Conservation (phyloP, 768 basidiomycete genomes). For the Collybiopsis luxurians region DNA sequence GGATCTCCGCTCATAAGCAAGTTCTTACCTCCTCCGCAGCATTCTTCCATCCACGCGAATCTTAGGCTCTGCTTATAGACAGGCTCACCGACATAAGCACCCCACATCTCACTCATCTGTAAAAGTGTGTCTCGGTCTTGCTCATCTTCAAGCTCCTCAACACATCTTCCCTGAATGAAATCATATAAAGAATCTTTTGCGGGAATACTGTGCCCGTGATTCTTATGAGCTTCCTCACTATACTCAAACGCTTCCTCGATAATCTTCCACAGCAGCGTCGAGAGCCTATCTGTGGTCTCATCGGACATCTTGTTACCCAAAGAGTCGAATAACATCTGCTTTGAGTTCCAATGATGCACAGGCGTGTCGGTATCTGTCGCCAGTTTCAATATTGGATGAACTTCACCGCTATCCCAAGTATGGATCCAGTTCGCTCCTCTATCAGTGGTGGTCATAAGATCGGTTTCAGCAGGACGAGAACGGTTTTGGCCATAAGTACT, state of each 20-base stretch:
- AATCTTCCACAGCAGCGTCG: conserved; percentile 16
- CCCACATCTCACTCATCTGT: conserved; percentile 20
- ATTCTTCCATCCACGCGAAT: conserved; percentile 21
- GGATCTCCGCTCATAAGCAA: neutral
- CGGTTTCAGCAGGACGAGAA: neutral
- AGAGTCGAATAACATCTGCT: conserved; percentile 14
- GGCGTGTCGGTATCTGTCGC: conserved; percentile 15
- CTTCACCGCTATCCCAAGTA: conserved; percentile 16
- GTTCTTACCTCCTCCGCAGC: conserved; percentile 17
- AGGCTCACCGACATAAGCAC: conserved; percentile 18
- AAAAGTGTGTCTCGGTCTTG: conserved; percentile 13
- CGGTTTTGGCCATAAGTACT: no score
- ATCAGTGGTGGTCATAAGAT: neutral
- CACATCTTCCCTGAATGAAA: conserved; percentile 14
- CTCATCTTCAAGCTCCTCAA: conserved; percentile 8
- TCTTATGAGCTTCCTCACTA: conserved; percentile 12
- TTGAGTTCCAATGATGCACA: conserved; percentile 17
- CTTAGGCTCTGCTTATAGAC: conserved; percentile 18
- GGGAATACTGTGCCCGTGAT: conserved; percentile 13
- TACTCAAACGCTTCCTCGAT: conserved; percentile 17
- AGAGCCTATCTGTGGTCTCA: conserved; percentile 12
- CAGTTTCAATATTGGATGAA: conserved; percentile 17
- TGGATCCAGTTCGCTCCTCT: conserved; percentile 20
- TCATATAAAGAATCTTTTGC: conserved; percentile 13
- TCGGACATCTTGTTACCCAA: conserved; percentile 11